Percentiles rank a stretch among this genome's conserved stretches.
Conservation (phyloP, 2,329 filamentous ascomycete genomes). For the Trichoderma lentiforme region DNA sequence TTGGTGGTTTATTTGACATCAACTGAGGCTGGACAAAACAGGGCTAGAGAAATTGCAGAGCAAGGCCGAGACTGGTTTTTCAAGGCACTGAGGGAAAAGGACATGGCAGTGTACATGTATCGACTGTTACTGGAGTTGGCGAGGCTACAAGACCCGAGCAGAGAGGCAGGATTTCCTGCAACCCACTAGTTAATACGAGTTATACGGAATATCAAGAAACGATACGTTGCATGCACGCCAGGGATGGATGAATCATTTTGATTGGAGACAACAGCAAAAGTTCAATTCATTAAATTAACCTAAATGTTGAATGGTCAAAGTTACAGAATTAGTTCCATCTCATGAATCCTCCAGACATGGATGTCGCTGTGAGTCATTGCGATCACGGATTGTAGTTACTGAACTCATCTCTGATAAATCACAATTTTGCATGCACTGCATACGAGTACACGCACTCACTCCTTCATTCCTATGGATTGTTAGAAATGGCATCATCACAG, state of each 20-base stretch:
- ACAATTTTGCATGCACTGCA: background rate
- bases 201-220: background rate
- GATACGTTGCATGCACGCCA: background rate
- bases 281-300: background rate
- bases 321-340: background rate
- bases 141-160: slow-evolving; percentile 36
- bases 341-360: background rate
- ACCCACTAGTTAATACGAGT: background rate
- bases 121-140: slow-evolving; percentile 57
- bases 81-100: slow-evolving; percentile 53
- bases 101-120: slow-evolving; percentile 60
- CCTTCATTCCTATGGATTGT: background rate
- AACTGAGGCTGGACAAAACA: slow-evolving; percentile 43
- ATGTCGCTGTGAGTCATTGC: background rate
- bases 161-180: background rate
- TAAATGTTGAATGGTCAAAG: background rate
- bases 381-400: background rate
- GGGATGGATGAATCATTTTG: background rate
- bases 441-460: too few relatives aligned
- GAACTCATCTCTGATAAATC: background rate
- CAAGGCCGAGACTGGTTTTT: slow-evolving; percentile 53
- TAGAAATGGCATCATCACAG: background rate
- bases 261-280: background rate
- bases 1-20: slow-evolving; percentile 45
- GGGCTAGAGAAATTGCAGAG: slow-evolving; percentile 51